Conservation (phyloP, 257 asterid species). For the Nyctanthes arbortristis region DNA sequence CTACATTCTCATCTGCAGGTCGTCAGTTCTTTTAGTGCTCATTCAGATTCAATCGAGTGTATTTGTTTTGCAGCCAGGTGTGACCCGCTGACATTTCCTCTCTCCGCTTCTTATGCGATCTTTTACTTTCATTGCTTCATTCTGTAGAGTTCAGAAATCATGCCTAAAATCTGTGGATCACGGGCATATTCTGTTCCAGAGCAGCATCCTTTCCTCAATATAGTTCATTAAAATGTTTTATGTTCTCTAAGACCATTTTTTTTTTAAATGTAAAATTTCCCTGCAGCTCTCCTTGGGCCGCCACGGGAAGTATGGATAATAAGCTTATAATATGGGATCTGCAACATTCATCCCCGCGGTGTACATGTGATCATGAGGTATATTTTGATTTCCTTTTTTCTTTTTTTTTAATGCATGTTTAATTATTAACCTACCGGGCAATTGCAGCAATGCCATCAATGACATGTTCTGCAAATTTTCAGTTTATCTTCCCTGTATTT, state of each 20-base stretch:
- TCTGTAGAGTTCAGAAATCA: background rate
- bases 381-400: background rate
- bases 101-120: slow-evolving; percentile 1
- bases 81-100: slow-evolving; percentile 22
- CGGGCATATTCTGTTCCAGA: slow-evolving; percentile 12
- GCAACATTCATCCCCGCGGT: slow-evolving; percentile 62
- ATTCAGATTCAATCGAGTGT: slow-evolving; percentile 87
- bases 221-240: slow-evolving; percentile 2
- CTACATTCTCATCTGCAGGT: slow-evolving; percentile 51
- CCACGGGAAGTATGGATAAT: slow-evolving; percentile 88
- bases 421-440: background rate
- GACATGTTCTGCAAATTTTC: background rate
- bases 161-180: background rate
- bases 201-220: background rate
- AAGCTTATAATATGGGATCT: slow-evolving; percentile 87
- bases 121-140: background rate
- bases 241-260: slow-evolving; percentile 26
- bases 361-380: slow-evolving; percentile 87
- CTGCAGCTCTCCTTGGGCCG: slow-evolving; percentile 71
- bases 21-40: slow-evolving; percentile 66
- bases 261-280: slow-evolving; percentile 14
- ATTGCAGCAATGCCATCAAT: background rate
- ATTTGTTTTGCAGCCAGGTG: slow-evolving; percentile 79
- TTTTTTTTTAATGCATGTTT: background rate
- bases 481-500: background rate